phyloP scores from a whole-genome alignment of 2,329 filamentous ascomycete species.

The Dothistroma septosporum region DNA sequence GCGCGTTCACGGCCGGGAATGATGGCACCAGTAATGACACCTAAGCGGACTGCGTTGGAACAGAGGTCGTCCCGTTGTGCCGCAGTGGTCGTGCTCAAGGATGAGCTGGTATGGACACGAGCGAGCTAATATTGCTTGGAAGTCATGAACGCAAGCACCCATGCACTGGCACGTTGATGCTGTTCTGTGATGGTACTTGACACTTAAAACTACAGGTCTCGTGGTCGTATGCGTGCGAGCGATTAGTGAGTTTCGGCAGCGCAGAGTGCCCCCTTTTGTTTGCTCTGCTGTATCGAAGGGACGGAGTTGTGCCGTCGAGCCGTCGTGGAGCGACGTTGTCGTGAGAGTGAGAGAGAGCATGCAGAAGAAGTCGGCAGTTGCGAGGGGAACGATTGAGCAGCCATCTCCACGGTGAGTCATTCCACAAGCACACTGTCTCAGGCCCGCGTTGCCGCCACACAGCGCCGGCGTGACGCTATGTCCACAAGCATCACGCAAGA shows the following conservation, averaged over 20 bases:
- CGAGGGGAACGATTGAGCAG: background rate
- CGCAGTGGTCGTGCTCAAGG: background rate
- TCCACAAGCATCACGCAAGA: too few species aligned
- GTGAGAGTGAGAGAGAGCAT: background rate
- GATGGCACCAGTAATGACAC: background rate
- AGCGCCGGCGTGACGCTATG: too few species aligned
- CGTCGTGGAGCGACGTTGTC: conserved; percentile 1
- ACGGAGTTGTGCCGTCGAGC: background rate
- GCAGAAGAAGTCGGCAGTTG: conserved; percentile 1
- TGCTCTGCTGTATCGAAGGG: background rate
- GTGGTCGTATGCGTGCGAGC: background rate
- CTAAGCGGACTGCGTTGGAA: background rate
- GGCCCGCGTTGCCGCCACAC: background rate
- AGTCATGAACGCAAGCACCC: too few species aligned
- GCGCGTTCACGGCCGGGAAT: background rate
- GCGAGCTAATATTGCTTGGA: too few species aligned
- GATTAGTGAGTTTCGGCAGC: background rate
- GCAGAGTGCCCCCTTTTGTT: background rate
- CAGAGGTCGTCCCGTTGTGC: background rate
- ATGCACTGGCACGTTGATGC: too few species aligned
- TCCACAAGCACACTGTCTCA: background rate
- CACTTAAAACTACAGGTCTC: background rate
- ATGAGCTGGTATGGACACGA: background rate
- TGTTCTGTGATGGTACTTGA: background rate
- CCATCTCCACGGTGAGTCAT: background rate